These are phyloP conservation scores for Eutrema yunnanense DNA, from an alignment of 345 rosid species.

Conservation along the genomic window DNA sequence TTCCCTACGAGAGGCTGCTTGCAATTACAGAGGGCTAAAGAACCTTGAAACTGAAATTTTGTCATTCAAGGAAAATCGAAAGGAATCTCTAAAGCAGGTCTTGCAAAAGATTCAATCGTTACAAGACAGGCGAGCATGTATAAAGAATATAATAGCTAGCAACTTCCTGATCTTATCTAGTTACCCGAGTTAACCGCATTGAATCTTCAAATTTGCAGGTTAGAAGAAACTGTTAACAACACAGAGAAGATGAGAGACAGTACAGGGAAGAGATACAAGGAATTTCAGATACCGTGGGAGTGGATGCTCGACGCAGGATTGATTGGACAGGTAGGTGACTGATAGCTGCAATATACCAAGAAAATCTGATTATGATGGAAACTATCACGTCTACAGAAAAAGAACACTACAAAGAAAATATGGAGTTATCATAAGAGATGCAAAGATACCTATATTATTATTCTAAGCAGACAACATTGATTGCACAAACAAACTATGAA, in stretches of 20 bases:
- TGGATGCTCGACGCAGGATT: conserved; percentile 84
- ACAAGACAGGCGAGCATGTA: conserved; percentile 98
- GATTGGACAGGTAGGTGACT: conserved; percentile 70
- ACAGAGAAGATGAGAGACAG: conserved; percentile 62
- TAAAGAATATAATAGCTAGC: conserved; percentile 24
- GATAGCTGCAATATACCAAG: conserved; percentile 11
- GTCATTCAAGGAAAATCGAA: conserved; percentile 54
- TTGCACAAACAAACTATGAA: not conserved
- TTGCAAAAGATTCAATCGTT: conserved; percentile 58
- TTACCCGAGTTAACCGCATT: conserved; percentile 21
- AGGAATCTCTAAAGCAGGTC: conserved; percentile 42
- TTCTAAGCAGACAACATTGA: not conserved
- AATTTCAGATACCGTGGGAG: conserved; percentile 84
- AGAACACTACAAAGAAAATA: not conserved
- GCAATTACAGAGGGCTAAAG: conserved; percentile 55
- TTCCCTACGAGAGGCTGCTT: conserved; percentile 82
- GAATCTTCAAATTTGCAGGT: conserved; percentile 40
- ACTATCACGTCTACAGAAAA: not conserved
- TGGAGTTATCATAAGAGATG: not conserved
- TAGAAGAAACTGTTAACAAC: conserved; percentile 60
- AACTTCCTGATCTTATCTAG: conserved; percentile 2
- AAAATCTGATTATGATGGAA: conserved; percentile 8
- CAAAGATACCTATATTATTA: not conserved
- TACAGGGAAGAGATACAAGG: conserved; percentile 64
- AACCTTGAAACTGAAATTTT: conserved; percentile 57